Evolutionary conservation across 192 early-diverging fungal genomes (phyloP), one percentile per base, ranked within the genome.

Genomic region (Backusella australiensis): DNA sequence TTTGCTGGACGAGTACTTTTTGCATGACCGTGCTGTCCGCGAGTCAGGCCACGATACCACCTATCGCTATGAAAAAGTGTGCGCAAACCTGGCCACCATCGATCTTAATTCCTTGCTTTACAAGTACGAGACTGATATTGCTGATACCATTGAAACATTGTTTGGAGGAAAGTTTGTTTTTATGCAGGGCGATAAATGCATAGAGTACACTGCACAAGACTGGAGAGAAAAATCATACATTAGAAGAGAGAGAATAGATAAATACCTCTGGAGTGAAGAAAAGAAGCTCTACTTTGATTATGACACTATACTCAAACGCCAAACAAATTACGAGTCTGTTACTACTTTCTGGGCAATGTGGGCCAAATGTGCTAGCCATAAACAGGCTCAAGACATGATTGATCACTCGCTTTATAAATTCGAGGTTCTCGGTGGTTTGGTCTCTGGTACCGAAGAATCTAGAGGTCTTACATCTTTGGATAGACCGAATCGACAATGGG

Each of bases 41-140:
- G 96, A 98, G 84, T 96, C 95, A 36, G 97, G 97, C n/a, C 97
- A 99, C 83, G 97, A 99, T 83, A 98, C 97, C 0, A 94, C 96
- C 14, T 98, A 99, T 82, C 86, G 97, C 2, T 92, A 96, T 38
- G 98, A 99, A 80, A 90, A 91, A 36, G 87, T 91, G 42, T 97
- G 96, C 77, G 98, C 97, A 0, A 87, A 94, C 74, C 82, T 99
- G 77, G 95, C 94, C 14, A 98, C 97, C 0, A 89, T 98, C 69
- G 98, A 99, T 82, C 86, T 99, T 53, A 98, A 97, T 82, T 83
- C 91, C 52, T 85, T 99, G 26, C 82, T 99, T 78, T 98, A 94
- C 92, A 97, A 97, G 82, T 99, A 99, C 82, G 97, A 98, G 80
- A 86, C 89, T 6, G 98, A 99, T 81, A 87, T 99, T 67, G 93